Evolutionary conservation across 2,329 filamentous ascomycete genomes (phyloP).

Genomic region (Xylariomycetidae sp.): DNA sequence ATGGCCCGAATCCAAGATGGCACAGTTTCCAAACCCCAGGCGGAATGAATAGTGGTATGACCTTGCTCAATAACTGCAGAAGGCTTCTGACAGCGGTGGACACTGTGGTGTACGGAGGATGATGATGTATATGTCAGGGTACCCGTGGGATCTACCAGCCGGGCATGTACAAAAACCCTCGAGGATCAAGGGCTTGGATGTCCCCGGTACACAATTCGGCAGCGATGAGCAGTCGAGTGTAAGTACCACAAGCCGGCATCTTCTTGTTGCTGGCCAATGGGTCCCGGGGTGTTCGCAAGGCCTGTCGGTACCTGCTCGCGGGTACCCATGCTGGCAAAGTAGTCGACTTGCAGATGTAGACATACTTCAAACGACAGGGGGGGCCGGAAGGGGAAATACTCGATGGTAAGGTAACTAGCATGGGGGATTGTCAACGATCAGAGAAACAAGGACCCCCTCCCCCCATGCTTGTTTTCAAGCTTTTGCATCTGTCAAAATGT

Average conservation of each 20-base stretch:
- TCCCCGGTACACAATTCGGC: slow-evolving; percentile 8
- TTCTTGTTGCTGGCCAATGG: slow-evolving; percentile 12
- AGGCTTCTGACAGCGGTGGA: slow-evolving; percentile 16
- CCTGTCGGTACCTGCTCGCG: slow-evolving; percentile 22
- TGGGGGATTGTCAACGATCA: slow-evolving; percentile 21
- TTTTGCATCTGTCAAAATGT: slow-evolving; percentile 16
- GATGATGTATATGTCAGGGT: slow-evolving; percentile 19
- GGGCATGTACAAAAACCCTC: slow-evolving; percentile 12
- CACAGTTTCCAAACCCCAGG: slow-evolving; percentile 13
- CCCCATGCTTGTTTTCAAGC: slow-evolving; percentile 21
- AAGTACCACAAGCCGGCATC: slow-evolving; percentile 12
- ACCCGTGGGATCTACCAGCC: slow-evolving; percentile 19
- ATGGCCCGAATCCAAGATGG: slow-evolving; percentile 12
- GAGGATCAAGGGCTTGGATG: slow-evolving; percentile 15
- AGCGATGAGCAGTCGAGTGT: slow-evolving; percentile 4
- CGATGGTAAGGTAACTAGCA: slow-evolving; percentile 16
- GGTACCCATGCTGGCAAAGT: slow-evolving; percentile 20
- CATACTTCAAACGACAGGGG: slow-evolving; percentile 20
- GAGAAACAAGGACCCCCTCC: slow-evolving; percentile 17
- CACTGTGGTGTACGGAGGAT: slow-evolving; percentile 20
- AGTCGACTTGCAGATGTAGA: slow-evolving; percentile 19
- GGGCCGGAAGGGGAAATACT: slow-evolving; percentile 16
- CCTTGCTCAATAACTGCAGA: slow-evolving; percentile 16
- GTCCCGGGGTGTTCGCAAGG: slow-evolving; percentile 19
- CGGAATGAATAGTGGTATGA: slow-evolving; percentile 19